These are phyloP conservation scores for Centaurea solstitialis DNA, from an alignment of 129 eudicot species.

Conservation along the genomic window DNA sequence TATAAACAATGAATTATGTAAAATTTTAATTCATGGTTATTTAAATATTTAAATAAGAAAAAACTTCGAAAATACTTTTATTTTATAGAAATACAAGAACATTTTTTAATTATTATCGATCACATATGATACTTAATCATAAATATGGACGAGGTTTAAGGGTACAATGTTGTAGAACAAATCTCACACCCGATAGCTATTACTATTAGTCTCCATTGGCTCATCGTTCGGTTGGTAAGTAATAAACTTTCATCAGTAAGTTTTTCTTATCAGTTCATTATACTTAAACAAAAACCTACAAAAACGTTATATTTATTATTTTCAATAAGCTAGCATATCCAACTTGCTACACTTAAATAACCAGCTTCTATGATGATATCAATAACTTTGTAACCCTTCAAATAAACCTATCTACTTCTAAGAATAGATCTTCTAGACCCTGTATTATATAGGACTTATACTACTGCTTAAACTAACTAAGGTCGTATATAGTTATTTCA, in stretches of 20 bases:
- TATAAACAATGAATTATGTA: not conserved
- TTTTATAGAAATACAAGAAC: too few relatives aligned
- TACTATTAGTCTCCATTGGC: too few relatives aligned
- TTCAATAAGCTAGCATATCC: not conserved
- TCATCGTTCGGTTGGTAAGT: not conserved
- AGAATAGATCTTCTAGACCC: not conserved
- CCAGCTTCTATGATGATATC: not conserved
- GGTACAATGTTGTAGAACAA: too few relatives aligned
- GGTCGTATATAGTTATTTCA: not conserved
- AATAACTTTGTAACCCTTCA: not conserved
- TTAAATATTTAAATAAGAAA: too few relatives aligned
- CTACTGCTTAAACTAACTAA: not conserved
- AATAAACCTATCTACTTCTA: not conserved
- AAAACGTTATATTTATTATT: not conserved
- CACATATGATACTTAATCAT: too few relatives aligned
- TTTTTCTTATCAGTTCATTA: not conserved
- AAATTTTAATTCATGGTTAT: too few relatives aligned
- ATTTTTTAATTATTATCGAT: too few relatives aligned
- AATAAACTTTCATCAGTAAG: not conserved
- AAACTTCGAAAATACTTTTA: too few relatives aligned
- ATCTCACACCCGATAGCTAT: too few relatives aligned
- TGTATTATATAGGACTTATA: not conserved
- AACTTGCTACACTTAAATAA: not conserved
- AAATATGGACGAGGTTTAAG: too few relatives aligned
- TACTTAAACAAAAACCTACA: not conserved